These are phyloP conservation scores for Arbutus unedo DNA, from an alignment of 148 eudicot genomes.

Conservation along the genomic window DNA sequence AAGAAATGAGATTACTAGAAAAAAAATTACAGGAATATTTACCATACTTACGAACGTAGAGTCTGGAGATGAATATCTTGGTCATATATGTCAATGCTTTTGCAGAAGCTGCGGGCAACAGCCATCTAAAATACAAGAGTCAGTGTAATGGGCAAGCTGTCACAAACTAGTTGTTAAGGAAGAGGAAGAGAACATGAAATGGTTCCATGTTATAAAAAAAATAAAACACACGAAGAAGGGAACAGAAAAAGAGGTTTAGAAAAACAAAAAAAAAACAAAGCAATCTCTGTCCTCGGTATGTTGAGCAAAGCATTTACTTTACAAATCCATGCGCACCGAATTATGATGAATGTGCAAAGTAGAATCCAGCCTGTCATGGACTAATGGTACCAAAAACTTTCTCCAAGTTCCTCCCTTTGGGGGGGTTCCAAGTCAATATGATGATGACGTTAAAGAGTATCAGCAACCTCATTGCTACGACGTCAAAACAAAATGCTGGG, in stretches of 20 bases:
- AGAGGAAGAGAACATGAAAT: not conserved
- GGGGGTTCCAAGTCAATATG: not conserved
- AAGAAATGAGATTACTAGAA: not conserved
- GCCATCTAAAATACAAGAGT: conserved; percentile 50
- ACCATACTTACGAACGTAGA: conserved; percentile 41
- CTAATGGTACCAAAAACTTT: not conserved
- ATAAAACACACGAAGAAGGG: not conserved
- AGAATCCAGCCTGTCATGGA: not conserved
- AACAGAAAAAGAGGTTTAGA: not conserved
- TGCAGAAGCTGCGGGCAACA: conserved; percentile 63
- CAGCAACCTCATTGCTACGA: not conserved
- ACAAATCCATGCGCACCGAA: not conserved
- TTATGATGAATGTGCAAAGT: not conserved
- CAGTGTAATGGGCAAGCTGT: not conserved
- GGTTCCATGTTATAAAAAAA: not conserved
- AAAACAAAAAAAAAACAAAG: not conserved
- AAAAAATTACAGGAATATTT: not conserved
- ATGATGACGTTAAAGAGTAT: not conserved
- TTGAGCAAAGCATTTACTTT: not conserved
- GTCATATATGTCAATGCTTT: conserved; percentile 62
- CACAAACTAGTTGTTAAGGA: not conserved
- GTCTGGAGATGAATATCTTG: conserved; percentile 65
- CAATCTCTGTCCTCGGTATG: not conserved
- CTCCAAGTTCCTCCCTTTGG: not conserved
- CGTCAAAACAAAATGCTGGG: not conserved